Base-by-base conservation (phyloP, 2,329 filamentous ascomycete species). In the Lizonia empirigonia region DNA sequence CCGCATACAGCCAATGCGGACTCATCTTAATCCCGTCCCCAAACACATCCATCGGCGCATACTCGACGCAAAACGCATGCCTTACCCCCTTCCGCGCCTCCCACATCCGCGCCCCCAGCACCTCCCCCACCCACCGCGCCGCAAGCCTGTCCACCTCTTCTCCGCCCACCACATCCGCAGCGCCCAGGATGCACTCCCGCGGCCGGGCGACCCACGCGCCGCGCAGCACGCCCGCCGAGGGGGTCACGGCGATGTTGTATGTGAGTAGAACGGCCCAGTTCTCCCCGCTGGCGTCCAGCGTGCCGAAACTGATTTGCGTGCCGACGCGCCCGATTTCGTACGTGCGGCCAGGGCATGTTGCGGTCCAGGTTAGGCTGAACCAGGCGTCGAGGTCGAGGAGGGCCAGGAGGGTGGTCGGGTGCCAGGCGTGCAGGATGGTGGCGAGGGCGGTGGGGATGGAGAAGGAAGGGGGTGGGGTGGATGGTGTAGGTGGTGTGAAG, bases 401-500 rank as follows among this genome's bases (percentile, higher is more conserved):
- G 0, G 59, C 63, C 13, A 46, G 18, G 1, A 65, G 50, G 0
- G 61, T 42, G 7, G 52, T 49, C 12, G 63, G 58, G 33, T 55
- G 51, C 63, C 61, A 65, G 10, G 51, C 53, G 39, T 64, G 56
- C 1, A 65, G 47, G 1, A 63, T 33, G 10, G 59, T 65, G 8
- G 63, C 58, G 33, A 65, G 32, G 24, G 52, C 60, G 30, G 47
- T 55, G 24, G 60, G 39, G 23, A 55, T 29, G 7, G 44, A 53
- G 2, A 59, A 23, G 10, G 90, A 93, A 64, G 85, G 84, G 32
- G 87, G 82, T 41, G 86, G 83, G 54, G 90, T 94, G n/a, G 79
- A 79, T 37, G 80, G 96, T 9, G 20, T 6, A n/a, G 13, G 20
- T 22, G n/a, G 19, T 15, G 18, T 15, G 5, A 44, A 27, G 9